Base-by-base conservation (phyloP, 2,329 filamentous ascomycete genomes). In the Hawksworthiomyces lignivorus region DNA sequence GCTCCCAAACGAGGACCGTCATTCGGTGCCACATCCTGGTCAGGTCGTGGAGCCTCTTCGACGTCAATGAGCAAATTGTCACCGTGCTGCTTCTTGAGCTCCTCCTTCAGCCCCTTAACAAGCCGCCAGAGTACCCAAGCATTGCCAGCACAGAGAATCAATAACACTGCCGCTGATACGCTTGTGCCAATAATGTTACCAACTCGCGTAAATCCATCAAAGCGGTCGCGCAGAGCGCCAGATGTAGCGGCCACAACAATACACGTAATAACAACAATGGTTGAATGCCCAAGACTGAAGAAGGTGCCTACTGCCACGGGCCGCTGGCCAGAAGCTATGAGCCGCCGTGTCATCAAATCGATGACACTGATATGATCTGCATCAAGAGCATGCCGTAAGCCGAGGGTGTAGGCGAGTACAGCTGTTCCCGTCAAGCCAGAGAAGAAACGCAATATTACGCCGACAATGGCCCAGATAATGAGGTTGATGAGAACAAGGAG, bases 301-400 rank as follows among this genome's bases (percentile, higher is more conserved):
- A 87, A 97, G 1, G 87, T 95, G 32, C 90, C 92, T 1, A 97
- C 90, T 0, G 89, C 90, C 10, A 94, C 88, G 2, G 90, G 89
- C 2, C 78, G 77, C 56, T 92, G 87, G 15, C 87, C 88, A 0
- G 85, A 77, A 1, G 89, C 89, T 28, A 97, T 79, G 19, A 97
- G 76, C 7, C 90, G 80, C 4, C 92, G 76, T 1, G 92, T 97
- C 82, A 94, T 94, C 28, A 97, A 75, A 62, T 97, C 90, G 54
- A 97, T 98, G 49, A 89, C 90, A 53, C 64, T 64, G 54, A 74
- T 76, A 60, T 97, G 92, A 62, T 97, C 90, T n/a, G 90, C 92
- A 56, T 97, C 92, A 33, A 97, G 77, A n/a, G 90, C 90, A 68
- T 97, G 90, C 31, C 90, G 83, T 11, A 97, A 74, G 3, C 90